Percentiles rank a stretch among this genome's conserved stretches.
Conservation (phyloP, 2,329 filamentous ascomycete species). For the Juglanconis juglandina region DNA sequence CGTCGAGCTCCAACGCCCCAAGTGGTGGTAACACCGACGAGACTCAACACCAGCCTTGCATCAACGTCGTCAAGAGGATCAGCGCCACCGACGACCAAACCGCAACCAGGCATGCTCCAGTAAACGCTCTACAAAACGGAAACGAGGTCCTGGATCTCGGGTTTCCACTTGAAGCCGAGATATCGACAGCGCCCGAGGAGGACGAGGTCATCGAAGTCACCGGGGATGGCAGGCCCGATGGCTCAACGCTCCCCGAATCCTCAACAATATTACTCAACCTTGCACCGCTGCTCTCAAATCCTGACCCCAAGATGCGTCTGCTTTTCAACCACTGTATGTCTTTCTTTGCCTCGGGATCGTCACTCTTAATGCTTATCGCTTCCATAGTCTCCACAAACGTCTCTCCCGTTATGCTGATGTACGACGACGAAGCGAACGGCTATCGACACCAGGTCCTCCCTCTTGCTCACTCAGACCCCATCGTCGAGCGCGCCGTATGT, state of each 20-base stretch:
- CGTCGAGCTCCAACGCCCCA: too few relatives aligned
- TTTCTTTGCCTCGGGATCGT: not conserved
- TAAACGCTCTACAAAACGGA: not conserved
- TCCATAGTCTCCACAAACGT: conserved; percentile 9
- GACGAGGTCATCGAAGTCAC: conserved; percentile 1
- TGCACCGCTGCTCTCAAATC: conserved; percentile 4
- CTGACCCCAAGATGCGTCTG: conserved; percentile 5
- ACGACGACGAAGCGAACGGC: conserved; percentile 16
- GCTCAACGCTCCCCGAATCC: not conserved
- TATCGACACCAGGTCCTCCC: conserved; percentile 15
- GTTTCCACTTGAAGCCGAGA: not conserved
- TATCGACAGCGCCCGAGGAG: not conserved
- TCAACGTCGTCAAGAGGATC: too few relatives aligned
- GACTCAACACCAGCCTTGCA: too few relatives aligned
- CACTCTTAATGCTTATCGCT: not conserved
- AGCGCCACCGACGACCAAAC: too few relatives aligned
- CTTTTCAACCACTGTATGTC: conserved; percentile 17
- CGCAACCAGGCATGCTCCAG: not conserved
- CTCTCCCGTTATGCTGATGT: conserved; percentile 17
- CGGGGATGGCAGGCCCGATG: not conserved
- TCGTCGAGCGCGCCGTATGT: conserved; percentile 17
- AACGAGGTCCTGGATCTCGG: not conserved
- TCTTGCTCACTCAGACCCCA: conserved; percentile 10
- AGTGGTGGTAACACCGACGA: too few relatives aligned
- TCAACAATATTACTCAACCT: not conserved